Evolutionary conservation across 129 eudicot species (phyloP), one percentile per base, ranked within the genome.

Genomic region (Ambrosia artemisiifolia): DNA sequence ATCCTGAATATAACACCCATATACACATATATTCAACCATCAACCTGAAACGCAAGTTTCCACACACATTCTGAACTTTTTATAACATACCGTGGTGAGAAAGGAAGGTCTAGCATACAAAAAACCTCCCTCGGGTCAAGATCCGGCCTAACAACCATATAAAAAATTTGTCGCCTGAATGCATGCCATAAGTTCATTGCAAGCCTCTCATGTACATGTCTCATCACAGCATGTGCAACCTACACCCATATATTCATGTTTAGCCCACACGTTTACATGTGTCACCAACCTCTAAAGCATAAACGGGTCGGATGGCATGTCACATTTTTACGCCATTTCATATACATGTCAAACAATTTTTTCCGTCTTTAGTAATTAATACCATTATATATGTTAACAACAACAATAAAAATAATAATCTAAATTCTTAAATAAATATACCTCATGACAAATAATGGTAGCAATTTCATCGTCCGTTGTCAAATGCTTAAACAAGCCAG

Each of bases 361-460:
- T 3, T 35, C 5, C 4, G 5, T 35, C 5, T 35, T 6, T 35
- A 16, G 24, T 9, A 14, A 36, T 36, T 36, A 4, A 7, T 1
- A 0, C 42, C 4, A 5, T 24, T 24, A 0, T 24, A 24, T 24
- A n/a, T n/a, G n/a, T n/a, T n/a, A n/a, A n/a, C n/a, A n/a, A n/a
- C 1, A 24, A 24, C 28, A 24, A 24, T 24, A 24, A 24, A 0
- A 24, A 24, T 24, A 24, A 24, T 24, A 36, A 36, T 0, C 4
- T 6, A 36, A 6, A 36, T 2, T 3, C 0, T 4, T 36, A 7
- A 7, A 3, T 6, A 14, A 59, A 62, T 18, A 62, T 73, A 92
- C 98, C 98, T 92, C 98, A 64, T 92, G 98, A 44, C 91, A 95
- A 57, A 92, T 78, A 12, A 92, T 76, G 28, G 96, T 89, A 38